Evolutionary conservation across 495 filamentous ascomycete species (phyloP), one percentile per base, ranked within the genome.

Genomic region (Copromyces sp.): DNA sequence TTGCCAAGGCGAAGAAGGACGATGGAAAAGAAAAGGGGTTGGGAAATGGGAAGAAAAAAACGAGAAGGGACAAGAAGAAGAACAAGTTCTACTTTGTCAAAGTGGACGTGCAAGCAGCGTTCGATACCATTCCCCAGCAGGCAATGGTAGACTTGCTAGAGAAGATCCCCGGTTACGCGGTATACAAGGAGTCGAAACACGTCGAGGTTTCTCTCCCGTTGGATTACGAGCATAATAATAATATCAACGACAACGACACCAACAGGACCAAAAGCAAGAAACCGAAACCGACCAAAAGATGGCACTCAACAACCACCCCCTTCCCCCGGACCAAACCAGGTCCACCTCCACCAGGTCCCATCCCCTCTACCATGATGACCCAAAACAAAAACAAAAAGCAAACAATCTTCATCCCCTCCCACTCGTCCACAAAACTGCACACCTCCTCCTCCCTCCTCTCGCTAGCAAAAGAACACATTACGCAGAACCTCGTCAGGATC

Each of bases 91-190:
- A 91, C 78, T 97, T 98, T 76, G 94, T 91, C 47, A 99, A 98
- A 80, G 83, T 97, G 16, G 95, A 99, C 79, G 93, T 98, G 38
- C 86, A 93, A 79, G 88, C 93, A 9, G 97, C 95, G 70, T 99
- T 97, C 79, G 95, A 99, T 78, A 97, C 93, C 0, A 97, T 99
- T 68, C 95, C 95, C 0, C 96, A 98, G 76, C 77, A 85, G 44
- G 85, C 85, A 4, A 82, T 98, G n/a, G 75, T 98, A 69, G 74
- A 79, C 32, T 79, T 98, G 17, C 86, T 96, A 68, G 80, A 87
- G 20, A 80, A 82, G 3, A 83, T 97, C 24, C 84, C 91, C 20
- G 86, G 87, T 8, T 86, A 92, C 72, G 81, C 88, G 4, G 81
- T 84, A 29, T 99, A 98, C 78, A 84, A 86, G n/a, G 84, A 95